Evolutionary conservation across 441 rosid species (phyloP).

Genomic region (Erodium trifolium): DNA sequence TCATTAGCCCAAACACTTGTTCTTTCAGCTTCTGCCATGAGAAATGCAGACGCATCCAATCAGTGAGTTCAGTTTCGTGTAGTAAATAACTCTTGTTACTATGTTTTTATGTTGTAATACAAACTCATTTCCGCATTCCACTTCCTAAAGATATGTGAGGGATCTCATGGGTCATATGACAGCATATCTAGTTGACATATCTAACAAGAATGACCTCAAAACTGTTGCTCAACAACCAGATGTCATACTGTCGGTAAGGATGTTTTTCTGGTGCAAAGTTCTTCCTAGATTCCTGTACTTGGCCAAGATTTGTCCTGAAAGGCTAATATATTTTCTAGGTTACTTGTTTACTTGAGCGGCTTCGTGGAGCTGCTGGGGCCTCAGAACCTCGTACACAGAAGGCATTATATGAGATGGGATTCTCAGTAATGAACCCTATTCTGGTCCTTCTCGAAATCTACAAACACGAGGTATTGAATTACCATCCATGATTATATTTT

Average conservation of each 20-base stretch:
- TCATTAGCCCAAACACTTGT: slow-evolving; percentile 89
- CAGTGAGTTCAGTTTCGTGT: slow-evolving; percentile 47
- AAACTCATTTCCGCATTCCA: slow-evolving; percentile 18
- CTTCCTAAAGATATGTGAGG: slow-evolving; percentile 61
- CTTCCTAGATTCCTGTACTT: slow-evolving; percentile 9
- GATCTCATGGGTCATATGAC: slow-evolving; percentile 72
- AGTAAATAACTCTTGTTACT: background rate
- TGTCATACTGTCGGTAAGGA: slow-evolving; percentile 62
- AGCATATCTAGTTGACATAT: slow-evolving; percentile 57
- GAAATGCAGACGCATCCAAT: slow-evolving; percentile 63
- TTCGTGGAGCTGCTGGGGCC: slow-evolving; percentile 94
- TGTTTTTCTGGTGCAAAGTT: slow-evolving; percentile 11
- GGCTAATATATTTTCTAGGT: slow-evolving; percentile 40
- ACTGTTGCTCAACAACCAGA: slow-evolving; percentile 78
- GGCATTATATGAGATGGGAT: slow-evolving; percentile 88
- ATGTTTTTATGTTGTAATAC: slow-evolving; percentile 15
- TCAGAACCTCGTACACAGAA: slow-evolving; percentile 89
- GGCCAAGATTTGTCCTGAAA: background rate
- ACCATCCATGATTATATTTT: slow-evolving; percentile 11
- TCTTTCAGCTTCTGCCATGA: slow-evolving; percentile 83
- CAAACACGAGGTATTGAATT: slow-evolving; percentile 73
- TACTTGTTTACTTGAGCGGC: slow-evolving; percentile 79
- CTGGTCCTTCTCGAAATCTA: slow-evolving; percentile 81
- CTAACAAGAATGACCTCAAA: slow-evolving; percentile 64
- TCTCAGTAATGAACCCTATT: slow-evolving; percentile 56